These are phyloP conservation scores for Magnaporthiopsis rhizophila DNA, from an alignment of 2,329 filamentous ascomycete genomes.

Conservation along the genomic window DNA sequence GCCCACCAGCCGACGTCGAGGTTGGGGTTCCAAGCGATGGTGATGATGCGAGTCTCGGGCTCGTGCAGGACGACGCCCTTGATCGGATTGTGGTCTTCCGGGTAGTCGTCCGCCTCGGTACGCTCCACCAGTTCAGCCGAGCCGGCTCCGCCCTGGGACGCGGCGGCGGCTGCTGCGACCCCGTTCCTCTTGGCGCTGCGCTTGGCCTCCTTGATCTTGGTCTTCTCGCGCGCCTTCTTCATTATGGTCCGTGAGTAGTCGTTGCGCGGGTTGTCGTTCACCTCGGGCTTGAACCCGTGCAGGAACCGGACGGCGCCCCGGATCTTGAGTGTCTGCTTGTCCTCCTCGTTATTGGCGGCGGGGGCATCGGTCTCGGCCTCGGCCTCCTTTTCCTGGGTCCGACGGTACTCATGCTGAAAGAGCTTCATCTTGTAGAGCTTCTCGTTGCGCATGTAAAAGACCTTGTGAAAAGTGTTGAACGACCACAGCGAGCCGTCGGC, in stretches of 20 bases:
- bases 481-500: slow-evolving; percentile 34
- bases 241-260: slow-evolving; percentile 3
- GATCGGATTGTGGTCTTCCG: slow-evolving; percentile 14
- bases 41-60: slow-evolving; percentile 52
- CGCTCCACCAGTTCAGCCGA: slow-evolving; percentile 2
- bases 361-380: too few species aligned
- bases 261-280: slow-evolving; percentile 34
- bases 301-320: slow-evolving; percentile 43
- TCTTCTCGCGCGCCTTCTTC: slow-evolving; percentile 14
- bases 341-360: too few species aligned
- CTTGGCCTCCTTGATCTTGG: slow-evolving; percentile 20
- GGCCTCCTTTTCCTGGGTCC: slow-evolving; percentile 16
- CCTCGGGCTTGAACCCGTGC: slow-evolving; percentile 42
- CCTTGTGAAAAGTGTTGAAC: slow-evolving; percentile 35
- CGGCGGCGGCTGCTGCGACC: too few species aligned
- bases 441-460: slow-evolving; percentile 32
- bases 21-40: slow-evolving; percentile 63
- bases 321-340: slow-evolving; percentile 10
- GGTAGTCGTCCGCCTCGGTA: slow-evolving; percentile 15
- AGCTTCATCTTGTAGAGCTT: slow-evolving; percentile 33
- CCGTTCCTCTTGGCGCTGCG: slow-evolving; percentile 7
- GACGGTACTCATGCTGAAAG: slow-evolving; percentile 46
- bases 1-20: slow-evolving; percentile 58
- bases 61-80: slow-evolving; percentile 45
- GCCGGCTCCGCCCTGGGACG: neutral